Conservation (phyloP, 345 rosid species). For the Draba incana region DNA sequence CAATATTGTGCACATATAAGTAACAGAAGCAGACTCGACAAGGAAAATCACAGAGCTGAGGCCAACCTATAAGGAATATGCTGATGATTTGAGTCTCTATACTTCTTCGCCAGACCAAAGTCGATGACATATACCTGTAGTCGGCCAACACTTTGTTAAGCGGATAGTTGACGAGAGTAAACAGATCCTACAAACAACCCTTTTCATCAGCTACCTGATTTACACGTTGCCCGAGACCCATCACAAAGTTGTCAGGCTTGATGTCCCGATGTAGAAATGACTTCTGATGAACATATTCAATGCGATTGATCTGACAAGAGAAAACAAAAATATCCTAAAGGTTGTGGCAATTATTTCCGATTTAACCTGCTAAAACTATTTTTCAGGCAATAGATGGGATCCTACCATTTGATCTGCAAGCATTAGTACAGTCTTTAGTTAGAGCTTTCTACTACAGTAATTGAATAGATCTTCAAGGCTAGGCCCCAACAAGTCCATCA, state of each 20-base stretch:
- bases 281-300: conserved; percentile 85
- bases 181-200: conserved; percentile 1
- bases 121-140: conserved; percentile 80
- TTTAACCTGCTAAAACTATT: conserved; percentile 2
- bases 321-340: conserved; percentile 13
- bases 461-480: conserved; percentile 94
- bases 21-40: conserved; percentile 10
- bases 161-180: conserved; percentile 18
- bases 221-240: conserved; percentile 90
- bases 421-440: conserved; percentile 88
- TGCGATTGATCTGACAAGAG: conserved; percentile 69
- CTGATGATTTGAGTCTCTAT: conserved; percentile 77
- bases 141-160: conserved; percentile 16
- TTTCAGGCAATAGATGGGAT: conserved; percentile 22
- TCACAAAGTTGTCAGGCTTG: conserved; percentile 91
- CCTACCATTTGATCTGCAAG: conserved; percentile 95
- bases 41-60: conserved; percentile 18
- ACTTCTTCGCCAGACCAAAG: conserved; percentile 93
- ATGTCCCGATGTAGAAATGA: conserved; percentile 90
- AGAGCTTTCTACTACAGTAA: conserved; percentile 82
- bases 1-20: background rate
- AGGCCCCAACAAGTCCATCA: conserved; percentile 87
- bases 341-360: background rate
- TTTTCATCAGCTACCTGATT: conserved; percentile 59
- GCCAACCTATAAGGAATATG: conserved; percentile 89